phyloP scores from a whole-genome alignment of 495 filamentous ascomycete species.

The Cercophora scortea region DNA sequence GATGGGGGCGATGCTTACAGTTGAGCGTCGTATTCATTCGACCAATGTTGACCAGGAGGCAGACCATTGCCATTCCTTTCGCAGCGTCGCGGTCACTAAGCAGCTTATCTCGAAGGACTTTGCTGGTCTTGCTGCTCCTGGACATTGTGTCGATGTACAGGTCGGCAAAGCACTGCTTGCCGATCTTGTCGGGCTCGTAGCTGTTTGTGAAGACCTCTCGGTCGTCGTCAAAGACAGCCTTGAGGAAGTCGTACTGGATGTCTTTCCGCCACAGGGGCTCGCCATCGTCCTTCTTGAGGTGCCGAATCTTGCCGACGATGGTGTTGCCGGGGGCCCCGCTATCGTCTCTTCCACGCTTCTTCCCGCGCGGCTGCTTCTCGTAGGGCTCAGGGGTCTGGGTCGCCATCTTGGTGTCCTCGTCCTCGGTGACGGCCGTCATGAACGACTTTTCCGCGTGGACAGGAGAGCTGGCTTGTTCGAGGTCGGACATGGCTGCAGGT shows the following conservation, averaged over 20 bases:
- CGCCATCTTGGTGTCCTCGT: conserved; percentile 26
- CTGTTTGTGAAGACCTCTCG: conserved; percentile 79
- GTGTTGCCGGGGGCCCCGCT: conserved; percentile 14
- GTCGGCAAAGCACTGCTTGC: conserved; percentile 82
- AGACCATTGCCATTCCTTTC: conserved; percentile 98
- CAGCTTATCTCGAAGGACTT: conserved; percentile 94
- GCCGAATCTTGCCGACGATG: conserved; percentile 83
- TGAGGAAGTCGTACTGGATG: conserved; percentile 94
- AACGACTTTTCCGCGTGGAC: conserved; percentile 24
- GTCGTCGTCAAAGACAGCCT: conserved; percentile 81
- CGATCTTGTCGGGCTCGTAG: conserved; percentile 60
- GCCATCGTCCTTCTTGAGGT: conserved; percentile 96
- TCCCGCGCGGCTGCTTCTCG: conserved; percentile 22
- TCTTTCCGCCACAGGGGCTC: conserved; percentile 95
- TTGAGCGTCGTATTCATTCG: conserved; percentile 99
- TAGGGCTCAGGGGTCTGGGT: conserved; percentile 24
- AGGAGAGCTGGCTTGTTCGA: conserved; percentile 24
- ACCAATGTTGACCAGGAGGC: conserved; percentile 91
- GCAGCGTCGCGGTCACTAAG: conserved; percentile 86
- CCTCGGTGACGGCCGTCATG: conserved; percentile 24
- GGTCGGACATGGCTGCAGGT: conserved; percentile 19
- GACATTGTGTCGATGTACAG: conserved; percentile 99
- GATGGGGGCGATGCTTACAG: conserved; percentile 49
- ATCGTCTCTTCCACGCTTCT: conserved; percentile 28
- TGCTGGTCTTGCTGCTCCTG: conserved; percentile 96